phyloP scores from a whole-genome alignment of 2,329 filamentous ascomycete genomes.

The Atkinsonella hypoxylon region DNA sequence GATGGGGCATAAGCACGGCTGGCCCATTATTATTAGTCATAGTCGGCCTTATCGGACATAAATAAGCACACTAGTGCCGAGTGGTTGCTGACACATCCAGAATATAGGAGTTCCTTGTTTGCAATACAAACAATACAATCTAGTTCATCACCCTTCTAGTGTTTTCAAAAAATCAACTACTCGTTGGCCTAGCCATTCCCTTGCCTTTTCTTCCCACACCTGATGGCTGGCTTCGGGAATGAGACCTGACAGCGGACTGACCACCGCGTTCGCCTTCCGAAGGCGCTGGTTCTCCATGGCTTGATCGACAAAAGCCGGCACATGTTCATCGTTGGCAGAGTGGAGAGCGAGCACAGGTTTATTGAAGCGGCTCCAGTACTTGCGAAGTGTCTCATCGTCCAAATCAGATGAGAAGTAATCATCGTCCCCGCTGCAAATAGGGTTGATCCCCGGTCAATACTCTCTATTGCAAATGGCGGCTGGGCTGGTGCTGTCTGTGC shows the following conservation, averaged over 20 bases:
- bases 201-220: slow-evolving; percentile 32
- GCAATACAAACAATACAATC: not conserved
- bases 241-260: slow-evolving; percentile 37
- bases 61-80: not conserved
- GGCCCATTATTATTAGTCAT: too few relatives aligned
- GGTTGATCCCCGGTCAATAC: not conserved
- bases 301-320: slow-evolving; percentile 48
- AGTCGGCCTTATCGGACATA: slow-evolving; percentile 5
- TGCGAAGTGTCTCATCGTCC: slow-evolving; percentile 37
- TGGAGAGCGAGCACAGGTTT: slow-evolving; percentile 53
- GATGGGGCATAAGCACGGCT: too few relatives aligned
- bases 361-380: slow-evolving; percentile 54
- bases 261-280: slow-evolving; percentile 31
- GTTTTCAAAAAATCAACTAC: slow-evolving; percentile 34
- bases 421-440: slow-evolving; percentile 50
- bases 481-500: not conserved
- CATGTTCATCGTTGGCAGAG: slow-evolving; percentile 53
- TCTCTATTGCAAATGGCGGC: not conserved
- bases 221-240: slow-evolving; percentile 42
- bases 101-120: too few relatives aligned
- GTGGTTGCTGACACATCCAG: too few relatives aligned
- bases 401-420: slow-evolving; percentile 82
- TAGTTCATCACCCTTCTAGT: slow-evolving; percentile 7
- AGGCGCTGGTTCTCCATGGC: slow-evolving; percentile 45
- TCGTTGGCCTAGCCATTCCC: slow-evolving; percentile 36